Evolutionary conservation across 768 basidiomycete species (phyloP), one percentile per base, ranked within the genome.

Genomic region (Amanita exitialis): DNA sequence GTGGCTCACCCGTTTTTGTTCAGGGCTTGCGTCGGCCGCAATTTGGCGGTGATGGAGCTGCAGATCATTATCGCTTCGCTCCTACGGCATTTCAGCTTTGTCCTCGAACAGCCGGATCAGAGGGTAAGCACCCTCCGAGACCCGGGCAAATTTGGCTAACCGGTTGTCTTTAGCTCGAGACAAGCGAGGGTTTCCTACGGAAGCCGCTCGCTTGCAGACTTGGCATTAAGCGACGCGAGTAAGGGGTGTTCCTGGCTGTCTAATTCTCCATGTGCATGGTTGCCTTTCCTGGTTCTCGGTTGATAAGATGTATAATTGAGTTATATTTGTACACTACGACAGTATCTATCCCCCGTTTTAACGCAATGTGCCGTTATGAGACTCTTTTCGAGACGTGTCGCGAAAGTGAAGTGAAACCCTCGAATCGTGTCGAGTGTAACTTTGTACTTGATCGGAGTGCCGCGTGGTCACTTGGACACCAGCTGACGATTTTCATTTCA

Each of bases 11-110:
- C 51, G 44, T 47, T 34, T 51, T 41, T 52, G 32, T 32, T 34
- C 54, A 86, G 90, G 43, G 85, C 80, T 13, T 94, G 91, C 61
- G 87, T 94, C 16, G 90, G 90, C 7, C 76, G 83, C 39, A 92
- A 93, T 61, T 68, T 90, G 37, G 90, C 90, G 2, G 78, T 71
- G 54, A 70, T 93, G 70, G 89, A 93, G 62, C 62, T 94, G 18
- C 72, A 82, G 59, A 75, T 91, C 49, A 92, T 95, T 59, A 66
- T 90, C 41, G 77, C 86, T n/a, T 87, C 87, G 2, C 77, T 93
- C 56, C 66, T 90, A 62, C 75, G 85, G 23, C 75, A 85, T 37
- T 94, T 83, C 59, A 75, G 88, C 48, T 78, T 90, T 57, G 79
- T 87, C 3, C 69, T 90, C 16, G 76, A 81, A 59, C 63, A 74